phyloP scores from a whole-genome alignment of 2,329 filamentous ascomycete genomes.

The Fusarium heterosporum region DNA sequence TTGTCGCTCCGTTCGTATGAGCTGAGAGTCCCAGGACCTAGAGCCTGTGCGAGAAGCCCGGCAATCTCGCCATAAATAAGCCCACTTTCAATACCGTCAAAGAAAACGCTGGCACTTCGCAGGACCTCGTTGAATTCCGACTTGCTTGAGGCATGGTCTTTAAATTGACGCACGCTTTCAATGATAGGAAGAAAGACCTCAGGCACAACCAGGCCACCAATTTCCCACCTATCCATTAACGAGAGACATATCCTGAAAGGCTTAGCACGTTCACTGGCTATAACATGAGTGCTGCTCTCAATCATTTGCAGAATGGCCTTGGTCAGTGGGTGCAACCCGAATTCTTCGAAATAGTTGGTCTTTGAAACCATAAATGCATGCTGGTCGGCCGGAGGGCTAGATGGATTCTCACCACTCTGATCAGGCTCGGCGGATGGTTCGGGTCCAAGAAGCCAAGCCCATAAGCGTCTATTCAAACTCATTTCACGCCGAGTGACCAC shows the following conservation, averaged over 20 bases:
- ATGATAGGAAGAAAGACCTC: constrained; percentile 90
- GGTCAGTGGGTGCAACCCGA: constrained; percentile 80
- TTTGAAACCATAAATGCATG: constrained; percentile 65
- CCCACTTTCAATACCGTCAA: constrained; percentile 94
- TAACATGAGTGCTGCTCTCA: constrained; percentile 52
- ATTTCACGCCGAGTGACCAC: constrained; percentile 93
- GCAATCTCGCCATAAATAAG: constrained; percentile 90
- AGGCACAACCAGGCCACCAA: constrained; percentile 88
- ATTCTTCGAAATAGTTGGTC: constrained; percentile 85
- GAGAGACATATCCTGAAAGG: constrained; percentile 94
- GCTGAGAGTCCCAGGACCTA: constrained; percentile 60
- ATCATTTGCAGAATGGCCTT: constrained; percentile 83
- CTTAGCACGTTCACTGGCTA: constrained; percentile 73
- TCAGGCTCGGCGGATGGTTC: constrained; percentile 67
- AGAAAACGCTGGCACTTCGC: constrained; percentile 93
- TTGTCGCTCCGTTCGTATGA: constrained; percentile 67
- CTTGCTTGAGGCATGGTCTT: constrained; percentile 71
- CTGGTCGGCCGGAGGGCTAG: constrained; percentile 56
- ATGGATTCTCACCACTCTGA: constrained; percentile 59
- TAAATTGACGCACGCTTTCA: constrained; percentile 81
- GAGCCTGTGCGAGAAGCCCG: constrained; percentile 71
- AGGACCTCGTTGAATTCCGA: constrained; percentile 86
- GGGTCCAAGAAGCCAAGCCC: constrained; percentile 94
- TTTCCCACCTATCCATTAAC: constrained; percentile 98
- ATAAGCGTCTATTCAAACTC: constrained; percentile 94